Conservation (phyloP, 345 rosid genomes). For the Linum trigynum region DNA sequence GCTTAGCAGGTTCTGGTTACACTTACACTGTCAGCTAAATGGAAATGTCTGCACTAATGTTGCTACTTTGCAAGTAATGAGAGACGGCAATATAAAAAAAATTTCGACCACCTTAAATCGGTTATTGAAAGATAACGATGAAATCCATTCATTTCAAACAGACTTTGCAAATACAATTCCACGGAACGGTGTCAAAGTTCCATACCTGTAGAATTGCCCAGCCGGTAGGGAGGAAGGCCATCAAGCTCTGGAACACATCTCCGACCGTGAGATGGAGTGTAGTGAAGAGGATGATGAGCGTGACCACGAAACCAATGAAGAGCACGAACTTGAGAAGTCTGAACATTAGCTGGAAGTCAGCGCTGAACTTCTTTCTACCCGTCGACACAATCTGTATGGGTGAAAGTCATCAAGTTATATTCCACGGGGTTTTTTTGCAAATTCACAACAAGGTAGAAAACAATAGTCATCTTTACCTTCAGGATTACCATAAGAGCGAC, state of each 20-base stretch:
- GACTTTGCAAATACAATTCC: not conserved
- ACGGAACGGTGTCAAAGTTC: not conserved
- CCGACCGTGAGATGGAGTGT: constrained; percentile 70
- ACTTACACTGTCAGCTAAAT: too few relatives aligned
- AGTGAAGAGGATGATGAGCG: constrained; percentile 54
- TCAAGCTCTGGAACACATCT: constrained; percentile 74
- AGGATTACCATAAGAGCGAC: constrained; percentile 64
- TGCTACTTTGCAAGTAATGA: too few relatives aligned
- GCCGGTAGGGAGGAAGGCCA: constrained; percentile 82
- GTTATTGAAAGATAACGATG: too few relatives aligned
- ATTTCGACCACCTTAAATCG: too few relatives aligned
- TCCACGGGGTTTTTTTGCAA: not conserved
- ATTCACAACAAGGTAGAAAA: not conserved
- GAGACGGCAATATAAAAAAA: too few relatives aligned
- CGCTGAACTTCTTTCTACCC: constrained; percentile 95
- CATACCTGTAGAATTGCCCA: constrained; percentile 83
- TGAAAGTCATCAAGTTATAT: not conserved
- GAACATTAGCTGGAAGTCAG: constrained; percentile 95
- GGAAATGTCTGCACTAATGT: too few relatives aligned
- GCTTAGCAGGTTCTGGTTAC: too few relatives aligned
- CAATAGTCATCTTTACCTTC: constrained; percentile 33
- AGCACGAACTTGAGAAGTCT: constrained; percentile 72
- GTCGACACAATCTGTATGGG: constrained; percentile 66
- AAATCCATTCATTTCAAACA: not conserved
- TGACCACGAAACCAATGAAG: constrained; percentile 50